These are phyloP conservation scores for Moniliophthora roreri DNA, from an alignment of 1,284 basidiomycete genomes.

Conservation along the genomic window DNA sequence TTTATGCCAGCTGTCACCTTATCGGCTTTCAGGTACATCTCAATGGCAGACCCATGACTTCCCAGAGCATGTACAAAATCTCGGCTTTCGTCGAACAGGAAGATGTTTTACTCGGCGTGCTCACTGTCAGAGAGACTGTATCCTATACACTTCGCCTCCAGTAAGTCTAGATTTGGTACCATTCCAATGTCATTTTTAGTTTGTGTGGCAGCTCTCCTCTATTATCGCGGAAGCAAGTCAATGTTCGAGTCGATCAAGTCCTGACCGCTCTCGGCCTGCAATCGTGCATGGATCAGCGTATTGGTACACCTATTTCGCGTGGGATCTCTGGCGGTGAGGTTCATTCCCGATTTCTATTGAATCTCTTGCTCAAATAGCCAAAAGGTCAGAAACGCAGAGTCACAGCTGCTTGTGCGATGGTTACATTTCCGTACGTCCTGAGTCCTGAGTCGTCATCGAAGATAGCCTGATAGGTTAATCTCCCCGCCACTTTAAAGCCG, in stretches of 20 bases:
- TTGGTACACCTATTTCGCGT: conserved; percentile 56
- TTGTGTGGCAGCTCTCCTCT: conserved; percentile 41
- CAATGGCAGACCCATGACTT: conserved; percentile 28
- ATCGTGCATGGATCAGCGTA: conserved; percentile 53
- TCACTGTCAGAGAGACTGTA: conserved; percentile 65
- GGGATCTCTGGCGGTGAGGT: conserved; percentile 55
- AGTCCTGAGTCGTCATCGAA: conserved; percentile 1
- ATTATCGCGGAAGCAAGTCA: conserved; percentile 38
- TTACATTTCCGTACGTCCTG: conserved; percentile 49
- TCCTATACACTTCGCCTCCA: conserved; percentile 57
- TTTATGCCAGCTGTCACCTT: not conserved
- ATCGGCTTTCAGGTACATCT: conserved; percentile 25
- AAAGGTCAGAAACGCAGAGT: conserved; percentile 63
- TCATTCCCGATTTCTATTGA: not conserved
- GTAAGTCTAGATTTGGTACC: no score
- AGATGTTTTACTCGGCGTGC: conserved; percentile 58
- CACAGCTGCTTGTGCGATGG: conserved; percentile 64
- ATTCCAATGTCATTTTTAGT: not conserved
- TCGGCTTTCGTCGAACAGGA: conserved; percentile 62
- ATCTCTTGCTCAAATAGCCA: not conserved
- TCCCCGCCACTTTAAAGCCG: conserved; percentile 32
- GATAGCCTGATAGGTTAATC: not conserved
- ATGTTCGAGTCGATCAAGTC: conserved; percentile 52
- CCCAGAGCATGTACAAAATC: conserved; percentile 32
- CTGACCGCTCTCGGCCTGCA: conserved; percentile 56